phyloP scores from a whole-genome alignment of 1,284 basidiomycete species.

The Anthracocystis panici-leucophaei region DNA sequence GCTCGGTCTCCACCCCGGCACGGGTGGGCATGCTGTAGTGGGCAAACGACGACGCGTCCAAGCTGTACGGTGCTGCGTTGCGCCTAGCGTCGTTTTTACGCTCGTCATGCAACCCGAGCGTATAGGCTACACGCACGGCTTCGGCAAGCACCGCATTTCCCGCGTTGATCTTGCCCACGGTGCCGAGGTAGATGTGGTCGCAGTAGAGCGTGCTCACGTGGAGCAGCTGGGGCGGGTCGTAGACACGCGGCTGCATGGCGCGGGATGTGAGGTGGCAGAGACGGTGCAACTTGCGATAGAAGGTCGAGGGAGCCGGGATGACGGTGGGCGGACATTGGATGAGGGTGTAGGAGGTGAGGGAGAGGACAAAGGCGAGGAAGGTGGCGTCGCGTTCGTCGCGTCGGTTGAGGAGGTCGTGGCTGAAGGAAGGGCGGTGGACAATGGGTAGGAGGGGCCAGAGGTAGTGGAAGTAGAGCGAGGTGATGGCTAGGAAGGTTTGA shows the following conservation, averaged over 20 bases:
- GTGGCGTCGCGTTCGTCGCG: conserved; percentile 50
- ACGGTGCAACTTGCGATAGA: conserved; percentile 53
- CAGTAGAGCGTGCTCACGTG: conserved; percentile 58
- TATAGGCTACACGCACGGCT: conserved; percentile 47
- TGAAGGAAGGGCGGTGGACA: conserved; percentile 51
- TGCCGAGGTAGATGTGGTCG: conserved; percentile 61
- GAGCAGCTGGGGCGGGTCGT: conserved; percentile 50
- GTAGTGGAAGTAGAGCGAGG: conserved; percentile 56
- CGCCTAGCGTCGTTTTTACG: conserved; percentile 21
- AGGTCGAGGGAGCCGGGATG: conserved; percentile 46
- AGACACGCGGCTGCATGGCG: conserved; percentile 49
- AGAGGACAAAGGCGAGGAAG: conserved; percentile 55
- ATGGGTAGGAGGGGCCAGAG: conserved; percentile 56
- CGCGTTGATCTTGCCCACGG: conserved; percentile 43
- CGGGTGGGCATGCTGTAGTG: conserved; percentile 20
- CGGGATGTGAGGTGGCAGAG: conserved; percentile 56
- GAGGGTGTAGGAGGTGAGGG: conserved; percentile 54
- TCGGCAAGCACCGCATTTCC: conserved; percentile 58
- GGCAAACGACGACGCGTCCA: conserved; percentile 23
- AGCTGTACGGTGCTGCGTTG: conserved; percentile 14
- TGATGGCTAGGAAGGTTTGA: conserved; percentile 52
- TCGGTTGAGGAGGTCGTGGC: conserved; percentile 50
- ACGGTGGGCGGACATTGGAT: conserved; percentile 54
- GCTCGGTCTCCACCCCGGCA: conserved; percentile 47
- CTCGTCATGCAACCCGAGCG: conserved; percentile 54